phyloP scores from a whole-genome alignment of 2,329 filamentous ascomycete species.

The Phoma sp. region DNA sequence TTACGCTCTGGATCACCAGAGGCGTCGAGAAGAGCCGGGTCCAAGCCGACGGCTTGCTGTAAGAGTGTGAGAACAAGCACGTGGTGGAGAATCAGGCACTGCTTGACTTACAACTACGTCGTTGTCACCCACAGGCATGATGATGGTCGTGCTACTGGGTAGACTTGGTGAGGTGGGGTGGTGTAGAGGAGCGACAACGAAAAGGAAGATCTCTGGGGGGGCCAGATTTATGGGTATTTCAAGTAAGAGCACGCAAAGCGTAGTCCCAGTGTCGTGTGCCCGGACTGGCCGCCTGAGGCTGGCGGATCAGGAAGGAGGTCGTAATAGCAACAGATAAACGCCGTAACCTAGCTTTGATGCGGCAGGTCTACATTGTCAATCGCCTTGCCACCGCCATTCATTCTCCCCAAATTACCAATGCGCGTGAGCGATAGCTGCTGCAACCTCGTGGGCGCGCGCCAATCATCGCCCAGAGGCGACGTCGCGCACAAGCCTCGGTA shows the following conservation, averaged over 20 bases:
- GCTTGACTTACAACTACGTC: slow-evolving; percentile 31
- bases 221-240: slow-evolving; percentile 13
- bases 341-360: slow-evolving; percentile 16
- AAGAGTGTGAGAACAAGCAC: slow-evolving; percentile 17
- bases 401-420: slow-evolving; percentile 15
- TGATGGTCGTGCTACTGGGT: slow-evolving; percentile 23
- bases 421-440: slow-evolving; percentile 15
- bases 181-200: slow-evolving; percentile 21
- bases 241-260: slow-evolving; percentile 21
- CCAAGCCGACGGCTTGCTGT: slow-evolving; percentile 39
- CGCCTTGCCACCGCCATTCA: slow-evolving; percentile 28
- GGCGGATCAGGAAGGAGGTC: slow-evolving; percentile 25
- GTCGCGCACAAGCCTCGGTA: slow-evolving; percentile 26
- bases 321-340: slow-evolving; percentile 21
- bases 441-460: slow-evolving; percentile 11
- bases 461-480: slow-evolving; percentile 18
- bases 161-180: slow-evolving; percentile 11
- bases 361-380: slow-evolving; percentile 28
- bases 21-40: slow-evolving; percentile 42
- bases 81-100: not conserved
- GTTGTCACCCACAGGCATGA: slow-evolving; percentile 36
- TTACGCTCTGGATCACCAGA: slow-evolving; percentile 46
- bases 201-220: slow-evolving; percentile 18
- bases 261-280: slow-evolving; percentile 18
- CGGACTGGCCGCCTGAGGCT: slow-evolving; percentile 15